Conservation (phyloP, 2,329 filamentous ascomycete genomes). For the Fusarium beomiforme region DNA sequence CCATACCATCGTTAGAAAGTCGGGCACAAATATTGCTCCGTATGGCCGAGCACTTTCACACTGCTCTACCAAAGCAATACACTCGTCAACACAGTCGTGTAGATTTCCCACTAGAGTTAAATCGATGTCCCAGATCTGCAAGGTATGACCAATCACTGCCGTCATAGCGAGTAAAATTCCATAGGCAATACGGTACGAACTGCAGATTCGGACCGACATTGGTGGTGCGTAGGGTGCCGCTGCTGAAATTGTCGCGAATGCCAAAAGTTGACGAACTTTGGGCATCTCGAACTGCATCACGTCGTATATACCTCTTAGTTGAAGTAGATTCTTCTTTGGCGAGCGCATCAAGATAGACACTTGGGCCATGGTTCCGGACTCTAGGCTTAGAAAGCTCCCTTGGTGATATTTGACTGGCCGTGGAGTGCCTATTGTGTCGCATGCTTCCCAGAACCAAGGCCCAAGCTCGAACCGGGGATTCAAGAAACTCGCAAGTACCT, state of each 20-base stretch:
- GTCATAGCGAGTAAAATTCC: constrained; percentile 13
- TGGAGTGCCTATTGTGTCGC: not conserved
- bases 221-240: not conserved
- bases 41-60: constrained; percentile 24
- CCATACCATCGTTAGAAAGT: constrained; percentile 31
- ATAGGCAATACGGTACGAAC: constrained; percentile 24
- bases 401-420: constrained; percentile 26
- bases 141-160: constrained; percentile 19
- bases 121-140: constrained; percentile 16
- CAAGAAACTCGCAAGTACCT: constrained; percentile 33
- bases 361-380: constrained; percentile 22
- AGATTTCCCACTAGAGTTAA: not conserved
- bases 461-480: constrained; percentile 29
- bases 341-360: constrained; percentile 15
- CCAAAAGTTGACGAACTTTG: not conserved
- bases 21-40: constrained; percentile 24
- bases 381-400: constrained; percentile 28
- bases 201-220: not conserved
- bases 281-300: constrained; percentile 24
- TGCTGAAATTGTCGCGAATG: not conserved
- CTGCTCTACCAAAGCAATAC: constrained; percentile 18
- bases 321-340: constrained; percentile 8
- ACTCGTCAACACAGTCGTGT: constrained; percentile 17
- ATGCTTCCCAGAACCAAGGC: constrained; percentile 39
- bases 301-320: constrained; percentile 26